Evolutionary conservation across 2,329 filamentous ascomycete species (phyloP), one percentile per base, ranked within the genome.

Genomic region (Sporothrix variecibatus): DNA sequence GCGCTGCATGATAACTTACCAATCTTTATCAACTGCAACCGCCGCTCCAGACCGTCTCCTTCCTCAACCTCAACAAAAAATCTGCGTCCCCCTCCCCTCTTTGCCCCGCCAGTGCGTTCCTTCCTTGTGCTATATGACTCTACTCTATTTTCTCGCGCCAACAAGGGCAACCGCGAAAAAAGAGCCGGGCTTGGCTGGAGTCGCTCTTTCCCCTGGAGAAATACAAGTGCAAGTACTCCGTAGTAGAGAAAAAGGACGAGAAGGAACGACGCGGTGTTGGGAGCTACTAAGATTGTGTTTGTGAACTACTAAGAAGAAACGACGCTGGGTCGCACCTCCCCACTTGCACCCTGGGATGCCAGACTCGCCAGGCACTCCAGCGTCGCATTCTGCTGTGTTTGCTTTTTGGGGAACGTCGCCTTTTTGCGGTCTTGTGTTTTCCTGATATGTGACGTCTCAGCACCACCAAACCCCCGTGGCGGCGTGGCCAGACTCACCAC

Each of bases 21-120:
- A 9, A 17, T 67, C 23, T 17, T n/a, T 12, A n/a, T 23, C 65
- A 26, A 51, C 65, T 51, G 43, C 23, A n/a, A 6, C 40, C 43
- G 20, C 23, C 9, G 65, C 17, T 34, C 17, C 43, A 34, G 40
- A n/a, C 26, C 26, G 31, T 53, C 49, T 53, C 49, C 23, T 43
- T 43, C 49, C 68, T 71, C 68, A 58, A 70, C 68, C 51, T 71
- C 68, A 60, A 58, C 68, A 71, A 60, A 70, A 46, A 20, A 17
- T 20, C 43, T 49, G 43, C 43, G 43, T 20, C 43, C 38, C 11
- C 26, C 26, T 51, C 64, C 46, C 65, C 65, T 69, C 65, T 23
- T 69, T 38, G 46, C 67, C 65, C 67, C 67, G 46, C 67, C 26
- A 26, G 17, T 51, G 46, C 28, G 46, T 31, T 69, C 67, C 46